Base-by-base conservation (phyloP, 495 filamentous ascomycete genomes). In the Penicillium goetzii region DNA sequence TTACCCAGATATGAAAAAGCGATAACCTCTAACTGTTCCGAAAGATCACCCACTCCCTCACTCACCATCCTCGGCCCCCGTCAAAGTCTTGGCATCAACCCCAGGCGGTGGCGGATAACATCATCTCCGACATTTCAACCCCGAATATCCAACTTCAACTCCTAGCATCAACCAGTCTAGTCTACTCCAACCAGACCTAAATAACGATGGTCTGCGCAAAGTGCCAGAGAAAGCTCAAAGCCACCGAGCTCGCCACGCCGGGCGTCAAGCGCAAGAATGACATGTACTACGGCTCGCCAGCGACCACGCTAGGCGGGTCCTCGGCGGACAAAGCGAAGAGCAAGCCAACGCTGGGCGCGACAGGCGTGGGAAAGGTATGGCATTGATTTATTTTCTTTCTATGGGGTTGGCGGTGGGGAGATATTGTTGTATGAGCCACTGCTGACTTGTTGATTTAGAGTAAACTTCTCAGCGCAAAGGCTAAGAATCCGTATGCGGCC, bases 231-330 rank as follows among this genome's bases (percentile, higher is more conserved):
- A 82, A 84, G 34, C 74, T 83, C 55, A 86, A 87, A 74, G 71
- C 77, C 50, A 90, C 88, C 23, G 80, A 30, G 6, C 6, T 30
- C 2, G 2, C 28, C 28, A 6, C 6, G 6, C 28, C 28, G 0
- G 82, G 81, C 34, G 88, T 91, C 66, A 90, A 91, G 72, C 86
- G 84, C 72, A 89, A 88, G 76, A 85, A 75, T 70, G 88, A 91
- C 40, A 85, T 90, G 80, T 91, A 91, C 78, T 84, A 87, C 69
- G 88, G 88, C 56, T 90, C 87, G 1, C 76, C 86, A 3, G 82
- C 85, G 32, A 83, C 84, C 55, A 85, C 86, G 2, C 60, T 83
- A n/a, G 86, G 85, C 14, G 80, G 59, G 9, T 43, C 49, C 8
- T 61, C 59, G 6, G 14, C 57, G 3, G 43, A 79, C 36, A 82